A percentile compares a stretch with the other conserved stretches of the same genome.
phyloP scores from a whole-genome alignment of 768 basidiomycete species.

The Cyclocybe cylindracea region DNA sequence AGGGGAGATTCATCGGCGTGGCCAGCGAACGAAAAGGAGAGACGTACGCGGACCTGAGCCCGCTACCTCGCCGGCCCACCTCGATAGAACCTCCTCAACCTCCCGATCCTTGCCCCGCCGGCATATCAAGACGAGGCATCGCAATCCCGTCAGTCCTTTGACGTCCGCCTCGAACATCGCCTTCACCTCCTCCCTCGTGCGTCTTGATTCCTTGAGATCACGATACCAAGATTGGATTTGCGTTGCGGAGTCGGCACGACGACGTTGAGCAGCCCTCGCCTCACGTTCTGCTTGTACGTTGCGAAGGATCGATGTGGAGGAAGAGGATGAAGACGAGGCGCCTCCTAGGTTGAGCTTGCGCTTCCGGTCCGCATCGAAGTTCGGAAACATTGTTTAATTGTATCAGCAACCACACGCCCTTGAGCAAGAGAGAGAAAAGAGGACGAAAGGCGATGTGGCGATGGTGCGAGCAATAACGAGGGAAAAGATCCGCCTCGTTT shows the following conservation, averaged over 20 bases:
- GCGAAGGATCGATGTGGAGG: no score
- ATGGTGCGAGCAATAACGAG: no score
- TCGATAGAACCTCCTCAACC: slow-evolving; percentile 46
- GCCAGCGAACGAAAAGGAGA: neutral
- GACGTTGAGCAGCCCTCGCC: slow-evolving; percentile 57
- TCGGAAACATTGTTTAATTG: no score
- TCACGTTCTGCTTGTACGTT: slow-evolving; percentile 56
- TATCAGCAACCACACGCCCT: no score
- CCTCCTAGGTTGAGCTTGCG: slow-evolving; percentile 82
- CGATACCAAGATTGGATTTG: slow-evolving; percentile 75
- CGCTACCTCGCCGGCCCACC: slow-evolving; percentile 45
- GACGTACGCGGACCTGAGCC: slow-evolving; percentile 29
- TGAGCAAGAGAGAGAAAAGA: no score
- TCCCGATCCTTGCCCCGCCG: slow-evolving; percentile 26
- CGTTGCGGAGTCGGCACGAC: slow-evolving; percentile 56
- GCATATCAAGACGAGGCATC: slow-evolving; percentile 62
- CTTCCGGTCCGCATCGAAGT: slow-evolving; percentile 35
- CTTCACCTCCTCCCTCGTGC: slow-evolving; percentile 46
- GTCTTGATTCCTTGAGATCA: slow-evolving; percentile 42
- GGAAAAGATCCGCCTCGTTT: no score
- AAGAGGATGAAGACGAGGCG: slow-evolving; percentile 31
- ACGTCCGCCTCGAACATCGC: slow-evolving; percentile 53
- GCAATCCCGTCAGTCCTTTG: slow-evolving; percentile 53
- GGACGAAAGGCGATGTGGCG: no score
- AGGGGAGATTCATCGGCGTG: neutral